These are phyloP conservation scores for Eimeria sp. DNA, from an alignment of 169 alveolate species.

Conservation along the genomic window DNA sequence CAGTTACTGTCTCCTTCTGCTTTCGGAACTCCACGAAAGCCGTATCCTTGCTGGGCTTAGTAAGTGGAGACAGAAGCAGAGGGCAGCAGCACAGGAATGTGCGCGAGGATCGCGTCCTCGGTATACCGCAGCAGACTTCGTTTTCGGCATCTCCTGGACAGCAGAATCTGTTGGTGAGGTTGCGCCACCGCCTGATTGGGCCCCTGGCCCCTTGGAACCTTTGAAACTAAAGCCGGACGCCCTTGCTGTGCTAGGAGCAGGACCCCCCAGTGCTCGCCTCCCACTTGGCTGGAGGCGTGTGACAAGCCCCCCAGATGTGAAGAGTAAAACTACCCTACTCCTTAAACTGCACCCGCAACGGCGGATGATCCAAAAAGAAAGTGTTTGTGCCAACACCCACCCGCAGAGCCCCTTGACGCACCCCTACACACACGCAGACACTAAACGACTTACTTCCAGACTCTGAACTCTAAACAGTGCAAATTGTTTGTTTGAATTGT, in stretches of 20 bases:
- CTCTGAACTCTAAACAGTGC: background rate
- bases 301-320: slow-evolving; percentile 11
- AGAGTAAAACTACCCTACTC: background rate
- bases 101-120: slow-evolving; percentile 2
- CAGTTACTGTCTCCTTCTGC: slow-evolving; percentile 67
- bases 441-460: background rate
- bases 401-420: background rate
- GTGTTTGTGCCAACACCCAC: background rate
- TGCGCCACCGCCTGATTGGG: background rate
- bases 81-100: slow-evolving; percentile 12
- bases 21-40: slow-evolving; percentile 32
- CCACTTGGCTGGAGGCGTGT: slow-evolving; percentile 64
- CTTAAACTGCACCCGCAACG: background rate
- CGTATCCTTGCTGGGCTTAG: background rate
- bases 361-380: background rate
- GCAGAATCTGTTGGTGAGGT: background rate
- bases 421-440: background rate
- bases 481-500: background rate
- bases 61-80: slow-evolving; percentile 3
- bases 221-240: slow-evolving; percentile 3
- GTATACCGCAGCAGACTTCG: slow-evolving; percentile 48
- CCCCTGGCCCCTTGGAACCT: slow-evolving; percentile 38
- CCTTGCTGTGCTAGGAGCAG: slow-evolving; percentile 47
- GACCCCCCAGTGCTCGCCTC: slow-evolving; percentile 11
- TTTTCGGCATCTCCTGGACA: slow-evolving; percentile 61